Base-by-base conservation (phyloP, 257 asterid species). In the Plantago ovata region DNA sequence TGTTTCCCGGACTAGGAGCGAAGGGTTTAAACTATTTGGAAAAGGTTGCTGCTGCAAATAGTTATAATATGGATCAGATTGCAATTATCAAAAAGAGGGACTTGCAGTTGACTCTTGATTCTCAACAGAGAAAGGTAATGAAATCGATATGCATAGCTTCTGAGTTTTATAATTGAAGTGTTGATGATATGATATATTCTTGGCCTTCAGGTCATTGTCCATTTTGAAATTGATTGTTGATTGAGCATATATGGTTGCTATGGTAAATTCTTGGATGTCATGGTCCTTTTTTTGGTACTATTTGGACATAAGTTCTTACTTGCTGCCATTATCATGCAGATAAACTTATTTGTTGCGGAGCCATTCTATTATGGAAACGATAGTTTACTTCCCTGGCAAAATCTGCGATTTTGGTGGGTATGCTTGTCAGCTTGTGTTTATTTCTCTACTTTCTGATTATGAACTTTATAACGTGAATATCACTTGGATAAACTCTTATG, bases 331-430 rank as follows among this genome's bases (percentile, higher is more conserved):
- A 10, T 58, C 68, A 46, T 82, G 85, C 85, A 92, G 98, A 77
- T 92, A 66, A 81, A 82, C 70, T 47, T 92, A 36, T 59, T 83
- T 53, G 66, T 92, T 41, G 98, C 80, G n/a, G 98, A 92, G 77
- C 98, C 98, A 49, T 88, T 88, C 83, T 92, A 88, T 70, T 74
- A 76, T 71, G 94, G 95, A 67, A 77, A 73, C 53, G 91, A 81
- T 28, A 70, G 69, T 72, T 64, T 61, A 59, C 95, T 88, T 60
- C 98, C 98, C 55, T 92, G 98, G 98, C 86, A 88, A 66, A 81
- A 78, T 67, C 75, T 92, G 69, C 85, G 96, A 38, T 92, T 92
- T 69, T 92, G 98, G 98, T 92, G 70, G 66, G 75, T 69, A 22
- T 46, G 21, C 54, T 12, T 68, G 16, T 53, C n/a, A n/a, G 21